Conservation (phyloP, 1,284 basidiomycete species). For the Pseudozyma tsukubaensis region DNA sequence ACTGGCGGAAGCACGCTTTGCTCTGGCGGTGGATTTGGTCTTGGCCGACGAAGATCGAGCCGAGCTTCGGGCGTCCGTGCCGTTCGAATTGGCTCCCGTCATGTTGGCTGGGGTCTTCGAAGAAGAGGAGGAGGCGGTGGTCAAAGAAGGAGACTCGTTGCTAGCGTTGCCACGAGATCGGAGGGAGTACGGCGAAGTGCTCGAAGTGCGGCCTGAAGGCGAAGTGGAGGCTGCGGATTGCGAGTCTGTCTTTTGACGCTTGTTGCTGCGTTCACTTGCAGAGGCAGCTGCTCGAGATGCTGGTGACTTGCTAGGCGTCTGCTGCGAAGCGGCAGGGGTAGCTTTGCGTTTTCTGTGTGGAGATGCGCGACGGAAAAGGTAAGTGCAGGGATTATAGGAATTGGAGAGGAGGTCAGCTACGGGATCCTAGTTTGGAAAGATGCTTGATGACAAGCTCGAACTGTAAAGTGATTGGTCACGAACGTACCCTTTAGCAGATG, state of each 20-base stretch:
- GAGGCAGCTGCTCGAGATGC: slow-evolving; percentile 4
- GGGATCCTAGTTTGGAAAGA: neutral
- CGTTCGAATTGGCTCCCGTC: slow-evolving; percentile 27
- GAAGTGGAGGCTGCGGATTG: slow-evolving; percentile 9
- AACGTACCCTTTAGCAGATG: slow-evolving; percentile 32
- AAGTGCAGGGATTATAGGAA: neutral
- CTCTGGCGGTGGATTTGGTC: slow-evolving; percentile 16
- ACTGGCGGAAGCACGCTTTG: slow-evolving; percentile 28
- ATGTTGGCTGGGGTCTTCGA: slow-evolving; percentile 10
- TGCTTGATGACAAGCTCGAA: neutral
- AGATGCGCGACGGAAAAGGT: neutral
- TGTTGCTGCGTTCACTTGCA: slow-evolving; percentile 22
- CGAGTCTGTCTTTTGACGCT: slow-evolving; percentile 31
- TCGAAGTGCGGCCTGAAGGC: slow-evolving; percentile 5
- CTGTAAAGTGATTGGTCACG: neutral
- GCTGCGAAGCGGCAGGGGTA: slow-evolving; percentile 6
- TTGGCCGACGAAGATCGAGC: slow-evolving; percentile 22
- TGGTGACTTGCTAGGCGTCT: slow-evolving; percentile 1
- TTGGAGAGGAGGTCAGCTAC: neutral
- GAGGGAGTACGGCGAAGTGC: slow-evolving; percentile 31
- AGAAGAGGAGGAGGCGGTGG: neutral
- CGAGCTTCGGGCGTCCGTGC: slow-evolving; percentile 15
- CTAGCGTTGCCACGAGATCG: slow-evolving; percentile 31
- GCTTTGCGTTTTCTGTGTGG: slow-evolving; percentile 34
- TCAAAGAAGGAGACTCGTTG: slow-evolving; percentile 8